These are phyloP conservation scores for Linanthus parryae DNA, from an alignment of 148 eudicot genomes.

Conservation along the genomic window DNA sequence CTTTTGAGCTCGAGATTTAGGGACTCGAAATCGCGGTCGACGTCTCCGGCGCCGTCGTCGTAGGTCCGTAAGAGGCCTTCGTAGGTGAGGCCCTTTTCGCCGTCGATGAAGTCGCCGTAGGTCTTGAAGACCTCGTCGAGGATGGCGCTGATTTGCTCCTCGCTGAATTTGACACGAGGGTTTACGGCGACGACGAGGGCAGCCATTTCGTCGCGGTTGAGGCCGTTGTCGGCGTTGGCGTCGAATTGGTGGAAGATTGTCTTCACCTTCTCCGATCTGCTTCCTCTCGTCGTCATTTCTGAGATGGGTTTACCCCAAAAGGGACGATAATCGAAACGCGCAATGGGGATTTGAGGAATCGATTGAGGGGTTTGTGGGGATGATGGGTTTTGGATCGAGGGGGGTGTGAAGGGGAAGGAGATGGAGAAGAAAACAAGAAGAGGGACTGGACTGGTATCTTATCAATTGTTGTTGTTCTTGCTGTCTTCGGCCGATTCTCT, in stretches of 20 bases:
- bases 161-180: slow-evolving; percentile 90
- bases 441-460: too few relatives aligned
- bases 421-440: too few relatives aligned
- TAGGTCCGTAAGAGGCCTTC: slow-evolving; percentile 87
- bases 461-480: too few relatives aligned
- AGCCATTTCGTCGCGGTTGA: slow-evolving; percentile 83
- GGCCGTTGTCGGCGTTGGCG: slow-evolving; percentile 66
- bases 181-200: slow-evolving; percentile 93
- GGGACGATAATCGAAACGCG: too few relatives aligned
- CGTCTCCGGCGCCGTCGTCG: slow-evolving; percentile 98
- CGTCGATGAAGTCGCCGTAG: slow-evolving; percentile 72
- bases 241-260: slow-evolving; percentile 87
- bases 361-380: too few relatives aligned
- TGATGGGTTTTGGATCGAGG: too few relatives aligned
- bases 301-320: too few relatives aligned
- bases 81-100: slow-evolving; percentile 62
- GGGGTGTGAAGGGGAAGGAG: too few relatives aligned
- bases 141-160: slow-evolving; percentile 85
- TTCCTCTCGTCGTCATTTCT: slow-evolving; percentile 76
- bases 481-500: too few relatives aligned
- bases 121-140: slow-evolving; percentile 93
- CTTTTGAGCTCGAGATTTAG: slow-evolving; percentile 45
- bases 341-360: too few relatives aligned
- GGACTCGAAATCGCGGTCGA: slow-evolving; percentile 92
- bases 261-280: slow-evolving; percentile 84